phyloP scores from a whole-genome alignment of 2,329 filamentous ascomycete species.

The Aspergillus ochraceoroseus region DNA sequence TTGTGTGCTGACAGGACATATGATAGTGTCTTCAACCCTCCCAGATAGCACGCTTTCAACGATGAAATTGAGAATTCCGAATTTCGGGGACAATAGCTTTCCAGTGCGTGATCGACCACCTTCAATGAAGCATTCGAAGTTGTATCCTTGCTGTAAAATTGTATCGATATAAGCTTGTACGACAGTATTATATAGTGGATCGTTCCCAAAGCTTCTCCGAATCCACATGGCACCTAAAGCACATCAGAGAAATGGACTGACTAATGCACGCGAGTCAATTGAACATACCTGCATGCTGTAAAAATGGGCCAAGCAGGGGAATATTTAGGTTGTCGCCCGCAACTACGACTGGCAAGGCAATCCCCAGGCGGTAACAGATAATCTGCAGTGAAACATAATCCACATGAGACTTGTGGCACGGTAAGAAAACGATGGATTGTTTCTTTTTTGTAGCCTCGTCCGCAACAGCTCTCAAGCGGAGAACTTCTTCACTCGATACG shows the following conservation, averaged over 20 bases:
- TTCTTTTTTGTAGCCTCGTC: slow-evolving; percentile 77
- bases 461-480: slow-evolving; percentile 75
- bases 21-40: slow-evolving; percentile 80
- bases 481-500: slow-evolving; percentile 88
- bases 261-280: too few relatives aligned
- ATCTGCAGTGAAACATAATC: slow-evolving; percentile 94
- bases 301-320: slow-evolving; percentile 77
- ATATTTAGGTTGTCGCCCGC: slow-evolving; percentile 96
- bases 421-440: slow-evolving; percentile 92
- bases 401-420: slow-evolving; percentile 89
- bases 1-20: slow-evolving; percentile 93
- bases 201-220: slow-evolving; percentile 83
- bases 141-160: slow-evolving; percentile 80
- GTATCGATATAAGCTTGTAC: slow-evolving; percentile 96
- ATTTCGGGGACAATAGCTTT: slow-evolving; percentile 89
- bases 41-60: slow-evolving; percentile 86
- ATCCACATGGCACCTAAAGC: slow-evolving; percentile 81
- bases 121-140: slow-evolving; percentile 97
- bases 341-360: slow-evolving; percentile 85
- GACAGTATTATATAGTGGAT: slow-evolving; percentile 82
- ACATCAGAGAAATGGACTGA: slow-evolving; percentile 17
- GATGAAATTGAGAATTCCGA: slow-evolving; percentile 88
- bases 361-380: slow-evolving; percentile 88
- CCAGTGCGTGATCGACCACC: slow-evolving; percentile 88
- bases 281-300: slow-evolving; percentile 81